These are phyloP conservation scores for Oryza meridionalis DNA, from an alignment of 176 grass and related monocot genomes.

Conservation along the genomic window DNA sequence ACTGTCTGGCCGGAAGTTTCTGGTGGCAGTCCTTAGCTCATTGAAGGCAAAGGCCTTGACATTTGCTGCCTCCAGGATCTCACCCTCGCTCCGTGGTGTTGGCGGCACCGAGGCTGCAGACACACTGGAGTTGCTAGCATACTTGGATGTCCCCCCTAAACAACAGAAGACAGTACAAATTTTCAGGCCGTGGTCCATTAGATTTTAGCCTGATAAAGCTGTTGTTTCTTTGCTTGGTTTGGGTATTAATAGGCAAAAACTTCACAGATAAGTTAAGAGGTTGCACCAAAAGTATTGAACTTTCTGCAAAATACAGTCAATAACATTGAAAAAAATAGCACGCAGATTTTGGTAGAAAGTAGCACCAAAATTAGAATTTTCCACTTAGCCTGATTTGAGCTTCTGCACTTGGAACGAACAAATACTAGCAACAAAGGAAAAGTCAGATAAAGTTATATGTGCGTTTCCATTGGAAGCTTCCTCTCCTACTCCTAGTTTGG, in stretches of 20 bases:
- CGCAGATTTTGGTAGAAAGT: constrained; percentile 14
- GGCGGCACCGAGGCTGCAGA: constrained; percentile 44
- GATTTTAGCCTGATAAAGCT: not conserved
- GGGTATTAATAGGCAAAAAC: not conserved
- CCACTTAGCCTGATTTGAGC: constrained; percentile 9
- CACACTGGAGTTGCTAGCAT: constrained; percentile 42
- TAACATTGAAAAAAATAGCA: constrained; percentile 22
- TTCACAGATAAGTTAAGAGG: constrained; percentile 9
- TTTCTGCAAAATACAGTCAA: constrained; percentile 23
- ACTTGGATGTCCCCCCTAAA: constrained; percentile 49
- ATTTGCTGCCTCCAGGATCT: constrained; percentile 69
- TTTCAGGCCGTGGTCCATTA: not conserved
- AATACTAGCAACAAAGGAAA: constrained; percentile 1
- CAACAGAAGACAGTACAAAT: not conserved
- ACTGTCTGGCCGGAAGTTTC: constrained; percentile 74
- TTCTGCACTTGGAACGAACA: not conserved
- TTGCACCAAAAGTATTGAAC: not conserved
- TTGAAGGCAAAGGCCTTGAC: constrained; percentile 70
- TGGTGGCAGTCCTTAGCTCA: constrained; percentile 68
- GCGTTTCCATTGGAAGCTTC: not conserved
- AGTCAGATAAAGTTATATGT: constrained; percentile 12
- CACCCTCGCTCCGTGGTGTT: constrained; percentile 60
- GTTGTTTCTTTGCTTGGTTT: not conserved
- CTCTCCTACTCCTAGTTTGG: not conserved
- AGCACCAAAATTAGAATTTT: constrained; percentile 3